Percentiles rank a stretch among this genome's conserved stretches.
These are phyloP conservation scores for Chytridium lagenaria DNA, from an alignment of 371 early-diverging fungal genomes.

Conservation along the genomic window DNA sequence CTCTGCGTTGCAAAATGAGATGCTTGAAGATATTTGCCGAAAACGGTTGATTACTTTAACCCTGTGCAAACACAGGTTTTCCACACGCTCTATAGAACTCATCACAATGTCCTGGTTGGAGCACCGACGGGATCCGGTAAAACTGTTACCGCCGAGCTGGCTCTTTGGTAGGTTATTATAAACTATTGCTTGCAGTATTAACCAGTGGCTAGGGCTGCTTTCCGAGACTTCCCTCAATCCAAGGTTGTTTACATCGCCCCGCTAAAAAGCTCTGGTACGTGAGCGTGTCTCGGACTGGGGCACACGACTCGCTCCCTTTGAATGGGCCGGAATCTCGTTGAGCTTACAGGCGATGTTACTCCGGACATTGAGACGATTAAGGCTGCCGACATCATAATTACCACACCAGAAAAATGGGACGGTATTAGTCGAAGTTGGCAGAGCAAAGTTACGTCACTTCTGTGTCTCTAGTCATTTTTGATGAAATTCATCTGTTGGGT, in stretches of 20 bases:
- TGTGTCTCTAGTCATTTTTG: slow-evolving; percentile 93
- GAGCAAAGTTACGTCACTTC: slow-evolving; percentile 79
- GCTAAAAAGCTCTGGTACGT: slow-evolving; percentile 98
- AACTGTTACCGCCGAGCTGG: slow-evolving; percentile 96
- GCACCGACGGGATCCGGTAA: slow-evolving; percentile 99
- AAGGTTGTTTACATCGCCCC: slow-evolving; percentile 99
- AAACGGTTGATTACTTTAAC: slow-evolving; percentile 92
- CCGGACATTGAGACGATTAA: slow-evolving; percentile 87
- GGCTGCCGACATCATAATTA: slow-evolving; percentile 94
- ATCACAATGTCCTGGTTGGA: slow-evolving; percentile 89
- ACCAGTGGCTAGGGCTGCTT: slow-evolving; percentile 63
- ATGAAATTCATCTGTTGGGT: slow-evolving; percentile 98
- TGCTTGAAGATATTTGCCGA: slow-evolving; percentile 79
- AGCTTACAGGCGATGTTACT: slow-evolving; percentile 97
- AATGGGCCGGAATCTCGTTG: slow-evolving; percentile 84
- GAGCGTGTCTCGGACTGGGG: slow-evolving; percentile 95
- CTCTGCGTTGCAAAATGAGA: slow-evolving; percentile 77
- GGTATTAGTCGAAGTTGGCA: slow-evolving; percentile 94
- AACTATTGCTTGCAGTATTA: not conserved
- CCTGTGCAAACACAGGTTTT: slow-evolving; percentile 98
- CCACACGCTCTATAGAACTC: slow-evolving; percentile 88
- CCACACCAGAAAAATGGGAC: slow-evolving; percentile 99
- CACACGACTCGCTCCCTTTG: slow-evolving; percentile 72
- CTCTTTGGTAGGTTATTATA: slow-evolving; percentile 70
- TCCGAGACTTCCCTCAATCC: slow-evolving; percentile 79